These are phyloP conservation scores for Apiospora phragmitis DNA, from an alignment of 2,329 filamentous ascomycete species.

Conservation along the genomic window DNA sequence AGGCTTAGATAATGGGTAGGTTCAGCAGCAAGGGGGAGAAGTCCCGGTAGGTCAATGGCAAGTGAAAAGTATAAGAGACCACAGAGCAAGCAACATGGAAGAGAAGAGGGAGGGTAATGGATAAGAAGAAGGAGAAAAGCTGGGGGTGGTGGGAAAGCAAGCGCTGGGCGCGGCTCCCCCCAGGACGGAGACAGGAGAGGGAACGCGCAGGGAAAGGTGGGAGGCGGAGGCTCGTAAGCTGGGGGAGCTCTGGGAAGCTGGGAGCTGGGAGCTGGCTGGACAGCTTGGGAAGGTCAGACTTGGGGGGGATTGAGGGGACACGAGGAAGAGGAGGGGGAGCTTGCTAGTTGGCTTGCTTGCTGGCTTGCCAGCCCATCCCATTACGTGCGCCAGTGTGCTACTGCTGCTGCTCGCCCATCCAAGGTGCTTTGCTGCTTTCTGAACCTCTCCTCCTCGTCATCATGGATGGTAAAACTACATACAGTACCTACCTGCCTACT, in stretches of 20 bases:
- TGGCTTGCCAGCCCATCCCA: constrained; percentile 6
- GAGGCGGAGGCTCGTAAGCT: constrained; percentile 16
- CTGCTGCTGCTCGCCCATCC: constrained; percentile 11
- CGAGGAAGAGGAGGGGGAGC: constrained; percentile 17
- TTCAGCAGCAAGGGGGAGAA: background rate
- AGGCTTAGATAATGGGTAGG: constrained; percentile 5
- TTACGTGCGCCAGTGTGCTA: background rate
- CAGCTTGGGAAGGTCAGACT: constrained; percentile 21
- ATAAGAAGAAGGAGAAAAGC: constrained; percentile 22
- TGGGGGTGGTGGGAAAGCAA: constrained; percentile 22
- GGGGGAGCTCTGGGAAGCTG: constrained; percentile 9
- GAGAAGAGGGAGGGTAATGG: constrained; percentile 19
- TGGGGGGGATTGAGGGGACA: constrained; percentile 22
- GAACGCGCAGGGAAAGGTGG: constrained; percentile 17
- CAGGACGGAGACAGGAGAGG: constrained; percentile 24
- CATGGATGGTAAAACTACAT: background rate
- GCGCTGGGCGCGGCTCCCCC: constrained; percentile 28
- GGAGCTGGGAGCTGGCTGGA: constrained; percentile 3
- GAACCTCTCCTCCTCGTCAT: background rate
- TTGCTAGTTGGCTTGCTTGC: background rate
- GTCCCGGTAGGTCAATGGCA: constrained; percentile 1
- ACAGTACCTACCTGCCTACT: background rate
- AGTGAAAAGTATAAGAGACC: background rate
- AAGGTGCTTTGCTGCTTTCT: constrained; percentile 20
- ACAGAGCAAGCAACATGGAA: constrained; percentile 21